Percentiles rank a stretch among this genome's conserved stretches.
phyloP scores from a whole-genome alignment of 2,329 filamentous ascomycete species.

The Aspergillus sp. region DNA sequence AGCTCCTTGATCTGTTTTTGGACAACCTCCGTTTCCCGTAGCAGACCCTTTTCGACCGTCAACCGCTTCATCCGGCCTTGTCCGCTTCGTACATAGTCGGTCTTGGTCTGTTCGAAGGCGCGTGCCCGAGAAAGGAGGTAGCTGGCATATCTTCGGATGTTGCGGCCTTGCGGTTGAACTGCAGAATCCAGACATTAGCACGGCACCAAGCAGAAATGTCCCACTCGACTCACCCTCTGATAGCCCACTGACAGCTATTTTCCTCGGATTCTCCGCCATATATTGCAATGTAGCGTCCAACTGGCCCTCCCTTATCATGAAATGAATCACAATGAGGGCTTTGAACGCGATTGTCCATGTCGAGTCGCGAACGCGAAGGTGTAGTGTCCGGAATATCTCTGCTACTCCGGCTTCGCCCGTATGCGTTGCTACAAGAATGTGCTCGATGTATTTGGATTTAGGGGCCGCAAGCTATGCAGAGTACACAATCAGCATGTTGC shows the following conservation, averaged over 20 bases:
- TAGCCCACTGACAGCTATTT: conserved; percentile 86
- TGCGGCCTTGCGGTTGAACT: conserved; percentile 94
- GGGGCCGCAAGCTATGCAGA: conserved; percentile 78
- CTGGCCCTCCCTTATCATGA: conserved; percentile 96
- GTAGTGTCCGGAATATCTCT: conserved; percentile 91
- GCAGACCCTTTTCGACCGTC: conserved; percentile 85
- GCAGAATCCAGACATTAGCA: conserved; percentile 42
- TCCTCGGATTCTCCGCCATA: conserved; percentile 78
- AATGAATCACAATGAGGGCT: conserved; percentile 88
- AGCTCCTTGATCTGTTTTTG: conserved; percentile 86
- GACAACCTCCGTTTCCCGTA: conserved; percentile 88
- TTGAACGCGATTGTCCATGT: conserved; percentile 99
- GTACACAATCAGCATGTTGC: conserved; percentile 27
- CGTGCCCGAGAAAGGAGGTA: conserved; percentile 83
- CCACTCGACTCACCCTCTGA: conserved; percentile 74
- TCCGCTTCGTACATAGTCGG: conserved; percentile 85
- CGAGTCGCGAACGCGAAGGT: conserved; percentile 86
- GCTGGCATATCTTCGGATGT: conserved; percentile 87
- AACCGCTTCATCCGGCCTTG: conserved; percentile 83
- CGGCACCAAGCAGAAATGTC: not conserved
- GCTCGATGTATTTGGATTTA: conserved; percentile 99
- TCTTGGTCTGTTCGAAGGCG: conserved; percentile 80
- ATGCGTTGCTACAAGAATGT: conserved; percentile 93
- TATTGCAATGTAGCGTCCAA: conserved; percentile 86
- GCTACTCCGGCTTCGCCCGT: conserved; percentile 92